Percentiles rank a stretch among this genome's conserved stretches.
These are phyloP conservation scores for Corynascus novoguineensis DNA, from an alignment of 495 filamentous ascomycete species.

Conservation along the genomic window DNA sequence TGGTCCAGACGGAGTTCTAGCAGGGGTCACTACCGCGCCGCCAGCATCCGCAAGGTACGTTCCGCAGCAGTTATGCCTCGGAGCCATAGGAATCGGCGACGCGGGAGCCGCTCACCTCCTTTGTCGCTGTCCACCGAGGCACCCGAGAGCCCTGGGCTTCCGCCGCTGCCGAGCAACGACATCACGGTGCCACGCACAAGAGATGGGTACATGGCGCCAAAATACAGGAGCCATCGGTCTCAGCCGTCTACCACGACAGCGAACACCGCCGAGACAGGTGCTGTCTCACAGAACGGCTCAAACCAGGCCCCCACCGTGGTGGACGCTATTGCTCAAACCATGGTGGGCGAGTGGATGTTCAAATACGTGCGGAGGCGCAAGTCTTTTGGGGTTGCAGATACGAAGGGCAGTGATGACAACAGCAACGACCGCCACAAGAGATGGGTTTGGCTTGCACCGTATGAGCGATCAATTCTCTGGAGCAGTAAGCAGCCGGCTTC, in stretches of 20 bases:
- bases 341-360: conserved; percentile 99
- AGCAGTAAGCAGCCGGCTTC: conserved; percentile 94
- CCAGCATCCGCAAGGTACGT: conserved; percentile 71
- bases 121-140: conserved; percentile 59
- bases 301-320: conserved; percentile 76
- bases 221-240: conserved; percentile 41
- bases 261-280: conserved; percentile 45
- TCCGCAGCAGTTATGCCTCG: conserved; percentile 69
- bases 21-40: conserved; percentile 41
- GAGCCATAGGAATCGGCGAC: conserved; percentile 40
- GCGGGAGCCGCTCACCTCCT: conserved; percentile 57
- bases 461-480: conserved; percentile 94
- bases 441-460: conserved; percentile 98
- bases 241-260: conserved; percentile 53
- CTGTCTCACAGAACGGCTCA: conserved; percentile 52
- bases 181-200: conserved; percentile 55
- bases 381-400: conserved; percentile 80
- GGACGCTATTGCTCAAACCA: conserved; percentile 96
- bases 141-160: conserved; percentile 64
- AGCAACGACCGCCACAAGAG: conserved; percentile 78
- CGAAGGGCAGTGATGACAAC: conserved; percentile 48
- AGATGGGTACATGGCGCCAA: conserved; percentile 30
- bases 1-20: conserved; percentile 39
- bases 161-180: conserved; percentile 68
- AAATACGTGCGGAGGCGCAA: conserved; percentile 92